These are phyloP conservation scores for Rhizopus microsporus DNA, from an alignment of 371 early-diverging fungal genomes.

Conservation along the genomic window DNA sequence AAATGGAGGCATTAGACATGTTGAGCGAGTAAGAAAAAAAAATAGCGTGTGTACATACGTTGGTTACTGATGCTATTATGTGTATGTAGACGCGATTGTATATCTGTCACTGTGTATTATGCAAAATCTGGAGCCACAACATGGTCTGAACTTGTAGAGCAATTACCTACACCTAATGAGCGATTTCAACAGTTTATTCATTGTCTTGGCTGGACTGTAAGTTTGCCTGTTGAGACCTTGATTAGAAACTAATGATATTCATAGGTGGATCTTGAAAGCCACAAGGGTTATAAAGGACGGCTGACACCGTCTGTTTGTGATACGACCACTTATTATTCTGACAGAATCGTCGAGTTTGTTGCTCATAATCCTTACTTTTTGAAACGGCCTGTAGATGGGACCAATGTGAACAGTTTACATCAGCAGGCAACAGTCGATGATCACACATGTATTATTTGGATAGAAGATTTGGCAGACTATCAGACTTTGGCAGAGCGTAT, in stretches of 20 bases:
- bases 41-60: not conserved
- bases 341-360: conserved; percentile 68
- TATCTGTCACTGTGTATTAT: conserved; percentile 66
- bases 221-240: conserved; percentile 1
- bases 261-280: conserved; percentile 54
- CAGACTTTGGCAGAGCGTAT: conserved; percentile 34
- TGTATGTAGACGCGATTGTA: conserved; percentile 67
- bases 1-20: conserved; percentile 67
- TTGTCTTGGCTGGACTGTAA: conserved; percentile 74
- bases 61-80: not conserved
- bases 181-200: conserved; percentile 72
- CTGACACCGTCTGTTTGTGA: conserved; percentile 55
- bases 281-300: conserved; percentile 68
- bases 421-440: conserved; percentile 55
- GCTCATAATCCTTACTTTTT: conserved; percentile 71
- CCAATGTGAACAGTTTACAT: conserved; percentile 23
- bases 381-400: conserved; percentile 25
- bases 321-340: conserved; percentile 74
- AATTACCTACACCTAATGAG: conserved; percentile 47
- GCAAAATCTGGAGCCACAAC: conserved; percentile 53
- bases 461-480: conserved; percentile 55
- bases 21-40: conserved; percentile 64
- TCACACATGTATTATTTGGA: conserved; percentile 66
- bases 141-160: conserved; percentile 60
- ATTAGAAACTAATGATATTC: not conserved